A percentile compares a stretch with the other conserved stretches of the same genome.
phyloP scores from a whole-genome alignment of 1,139 yeast species.

The Blastobotrys apis region DNA sequence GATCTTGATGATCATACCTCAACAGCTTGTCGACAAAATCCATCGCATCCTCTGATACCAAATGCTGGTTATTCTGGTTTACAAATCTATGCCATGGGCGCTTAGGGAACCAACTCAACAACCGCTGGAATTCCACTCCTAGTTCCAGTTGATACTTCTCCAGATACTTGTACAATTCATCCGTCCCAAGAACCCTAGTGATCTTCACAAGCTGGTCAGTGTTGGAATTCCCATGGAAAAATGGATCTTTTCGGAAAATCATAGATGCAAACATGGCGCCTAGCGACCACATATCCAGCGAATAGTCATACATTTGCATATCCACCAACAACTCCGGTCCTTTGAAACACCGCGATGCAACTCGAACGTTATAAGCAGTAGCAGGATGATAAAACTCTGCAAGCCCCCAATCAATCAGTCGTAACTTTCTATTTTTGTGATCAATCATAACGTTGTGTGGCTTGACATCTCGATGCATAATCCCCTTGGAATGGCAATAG shows the following conservation, averaged over 20 bases:
- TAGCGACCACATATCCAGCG: constrained; percentile 92
- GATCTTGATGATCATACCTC: constrained; percentile 89
- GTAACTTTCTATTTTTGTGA: constrained; percentile 61
- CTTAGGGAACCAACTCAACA: constrained; percentile 63
- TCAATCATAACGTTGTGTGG: constrained; percentile 99
- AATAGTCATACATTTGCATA: constrained; percentile 87
- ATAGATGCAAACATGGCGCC: constrained; percentile 99
- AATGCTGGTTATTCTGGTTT: constrained; percentile 65
- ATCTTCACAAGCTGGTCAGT: constrained; percentile 95
- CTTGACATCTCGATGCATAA: constrained; percentile 97
- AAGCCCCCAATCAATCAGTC: constrained; percentile 97
- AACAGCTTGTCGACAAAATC: constrained; percentile 80
- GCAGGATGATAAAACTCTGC: constrained; percentile 97
- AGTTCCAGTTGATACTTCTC: constrained; percentile 71
- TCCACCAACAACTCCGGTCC: constrained; percentile 97
- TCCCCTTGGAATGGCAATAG: constrained; percentile 94
- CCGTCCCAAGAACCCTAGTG: constrained; percentile 89
- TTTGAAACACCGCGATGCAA: constrained; percentile 95
- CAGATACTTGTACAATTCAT: constrained; percentile 68
- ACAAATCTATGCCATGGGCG: constrained; percentile 87
- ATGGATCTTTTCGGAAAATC: constrained; percentile 93
- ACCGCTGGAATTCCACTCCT: constrained; percentile 68
- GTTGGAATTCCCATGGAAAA: constrained; percentile 94
- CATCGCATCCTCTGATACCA: constrained; percentile 66
- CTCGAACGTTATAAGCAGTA: constrained; percentile 92